phyloP scores from a whole-genome alignment of 208 protist species.

The Histomonas meleagridis region DNA sequence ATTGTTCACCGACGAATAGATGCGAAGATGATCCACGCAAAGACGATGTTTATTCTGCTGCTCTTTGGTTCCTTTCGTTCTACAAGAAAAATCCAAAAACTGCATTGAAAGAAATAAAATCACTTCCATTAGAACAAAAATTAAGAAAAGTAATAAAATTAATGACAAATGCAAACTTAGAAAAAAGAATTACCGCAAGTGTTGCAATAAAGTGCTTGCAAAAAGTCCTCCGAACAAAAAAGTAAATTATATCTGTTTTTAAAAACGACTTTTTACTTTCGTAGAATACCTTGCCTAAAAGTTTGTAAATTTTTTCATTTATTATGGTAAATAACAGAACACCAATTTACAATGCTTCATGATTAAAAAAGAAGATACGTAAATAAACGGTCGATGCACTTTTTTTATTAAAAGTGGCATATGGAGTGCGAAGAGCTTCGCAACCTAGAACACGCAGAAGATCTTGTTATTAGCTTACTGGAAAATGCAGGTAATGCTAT shows the following conservation, averaged over 20 bases:
- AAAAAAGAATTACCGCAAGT: neutral
- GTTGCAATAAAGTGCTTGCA: neutral
- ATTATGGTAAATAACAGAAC: neutral
- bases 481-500: neutral
- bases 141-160: neutral
- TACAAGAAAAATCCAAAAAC: neutral
- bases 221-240: too few species aligned
- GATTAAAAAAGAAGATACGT: neutral
- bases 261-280: too few species aligned
- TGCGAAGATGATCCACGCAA: neutral
- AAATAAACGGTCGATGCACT: neutral
- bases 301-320: neutral
- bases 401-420: neutral
- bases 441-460: neutral
- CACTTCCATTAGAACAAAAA: neutral
- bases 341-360: neutral
- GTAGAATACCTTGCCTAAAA: neutral
- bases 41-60: constrained; percentile 23
- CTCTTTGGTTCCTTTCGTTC: neutral
- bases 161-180: neutral
- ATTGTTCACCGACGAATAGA: neutral
- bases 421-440: neutral
- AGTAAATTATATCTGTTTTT: too few species aligned
- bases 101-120: neutral
- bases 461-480: neutral